phyloP scores from a whole-genome alignment of 495 filamentous ascomycete genomes.

The Melanomma pulvis-pyrius region DNA sequence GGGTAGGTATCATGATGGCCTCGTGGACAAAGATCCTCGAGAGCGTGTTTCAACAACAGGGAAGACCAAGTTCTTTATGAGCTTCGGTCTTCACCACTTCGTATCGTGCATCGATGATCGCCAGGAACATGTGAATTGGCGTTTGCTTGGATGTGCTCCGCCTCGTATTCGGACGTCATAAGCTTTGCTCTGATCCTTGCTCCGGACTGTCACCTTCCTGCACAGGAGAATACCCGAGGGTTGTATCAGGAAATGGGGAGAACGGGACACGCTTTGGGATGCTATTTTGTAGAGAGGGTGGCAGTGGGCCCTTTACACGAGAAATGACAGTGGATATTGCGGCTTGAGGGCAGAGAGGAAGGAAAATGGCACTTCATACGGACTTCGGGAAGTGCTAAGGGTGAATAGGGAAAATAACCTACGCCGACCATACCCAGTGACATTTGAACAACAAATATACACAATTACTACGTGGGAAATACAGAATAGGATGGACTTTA shows the following conservation, averaged over 20 bases:
- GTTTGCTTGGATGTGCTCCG: neutral
- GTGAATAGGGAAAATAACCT: neutral
- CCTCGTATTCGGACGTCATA: constrained; percentile 2
- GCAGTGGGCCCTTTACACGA: neutral
- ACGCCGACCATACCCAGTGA: neutral
- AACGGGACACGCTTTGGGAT: neutral
- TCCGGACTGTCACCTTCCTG: neutral
- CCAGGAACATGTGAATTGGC: neutral
- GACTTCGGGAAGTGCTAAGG: neutral
- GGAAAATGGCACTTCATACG: neutral
- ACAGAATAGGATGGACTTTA: neutral
- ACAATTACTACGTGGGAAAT: neutral
- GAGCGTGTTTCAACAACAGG: neutral
- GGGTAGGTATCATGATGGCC: neutral
- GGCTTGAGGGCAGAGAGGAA: neutral
- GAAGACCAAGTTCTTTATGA: neutral
- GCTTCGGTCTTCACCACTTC: neutral
- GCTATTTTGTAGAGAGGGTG: neutral
- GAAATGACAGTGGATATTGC: neutral
- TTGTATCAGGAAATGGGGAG: neutral
- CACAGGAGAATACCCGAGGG: neutral
- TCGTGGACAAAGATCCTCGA: neutral
- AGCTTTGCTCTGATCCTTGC: neutral
- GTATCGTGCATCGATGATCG: neutral
- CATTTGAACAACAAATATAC: no score